These are phyloP conservation scores for Leccinum pachyderme DNA, from an alignment of 1,284 basidiomycete genomes.

Conservation along the genomic window DNA sequence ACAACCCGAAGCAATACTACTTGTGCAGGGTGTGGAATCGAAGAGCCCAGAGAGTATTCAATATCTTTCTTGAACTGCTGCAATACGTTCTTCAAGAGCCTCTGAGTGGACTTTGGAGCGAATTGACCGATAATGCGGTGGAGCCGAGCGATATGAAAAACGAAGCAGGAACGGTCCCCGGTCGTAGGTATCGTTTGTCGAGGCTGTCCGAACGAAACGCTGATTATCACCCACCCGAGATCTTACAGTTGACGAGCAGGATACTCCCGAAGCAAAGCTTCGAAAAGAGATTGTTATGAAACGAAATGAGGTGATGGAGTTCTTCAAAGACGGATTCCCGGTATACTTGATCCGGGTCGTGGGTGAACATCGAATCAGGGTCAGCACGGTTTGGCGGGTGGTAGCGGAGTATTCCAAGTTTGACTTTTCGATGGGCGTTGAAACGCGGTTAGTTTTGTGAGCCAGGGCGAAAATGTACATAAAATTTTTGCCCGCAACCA, in stretches of 20 bases:
- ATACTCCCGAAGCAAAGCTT: constrained; percentile 11
- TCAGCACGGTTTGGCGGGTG: constrained; percentile 16
- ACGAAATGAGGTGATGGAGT: constrained; percentile 17
- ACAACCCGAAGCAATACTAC: constrained; percentile 14
- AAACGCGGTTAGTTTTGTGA: constrained; percentile 20
- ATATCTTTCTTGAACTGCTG: constrained; percentile 20
- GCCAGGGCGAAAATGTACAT: too few relatives aligned
- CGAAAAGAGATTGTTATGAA: constrained; percentile 19
- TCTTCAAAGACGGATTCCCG: constrained; percentile 18
- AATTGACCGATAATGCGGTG: not conserved
- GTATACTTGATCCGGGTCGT: constrained; percentile 17
- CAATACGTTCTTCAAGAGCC: constrained; percentile 13
- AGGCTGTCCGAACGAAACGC: not conserved
- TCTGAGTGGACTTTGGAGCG: not conserved
- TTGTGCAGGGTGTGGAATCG: constrained; percentile 22
- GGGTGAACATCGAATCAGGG: constrained; percentile 15
- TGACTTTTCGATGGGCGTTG: constrained; percentile 21
- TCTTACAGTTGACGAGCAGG: not conserved
- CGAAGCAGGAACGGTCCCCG: not conserved
- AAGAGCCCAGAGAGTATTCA: constrained; percentile 16
- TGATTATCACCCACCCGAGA: constrained; percentile 7
- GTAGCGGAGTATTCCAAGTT: constrained; percentile 15
- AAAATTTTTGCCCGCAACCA: too few relatives aligned
- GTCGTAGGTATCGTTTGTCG: constrained; percentile 3
- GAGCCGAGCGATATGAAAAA: not conserved